Evolutionary conservation across 176 grass and related monocot species (phyloP), one percentile per base, ranked within the genome.

Genomic region (Carex myosuroides): DNA sequence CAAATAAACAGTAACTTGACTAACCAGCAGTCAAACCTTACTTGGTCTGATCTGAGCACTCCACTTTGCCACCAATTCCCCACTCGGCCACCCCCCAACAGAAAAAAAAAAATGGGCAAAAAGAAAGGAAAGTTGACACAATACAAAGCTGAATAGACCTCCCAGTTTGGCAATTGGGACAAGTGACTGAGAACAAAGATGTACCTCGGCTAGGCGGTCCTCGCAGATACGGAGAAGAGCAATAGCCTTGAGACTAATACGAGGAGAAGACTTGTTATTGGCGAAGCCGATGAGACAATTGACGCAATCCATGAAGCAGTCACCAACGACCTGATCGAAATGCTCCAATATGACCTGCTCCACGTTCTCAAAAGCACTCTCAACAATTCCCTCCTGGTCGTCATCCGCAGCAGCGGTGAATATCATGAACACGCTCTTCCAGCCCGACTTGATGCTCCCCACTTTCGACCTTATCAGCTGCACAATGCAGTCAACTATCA

Each of bases 261-360:
- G 83, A 86, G 93, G 85, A 61, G 89, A 93, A 59, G 88, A 89
- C 87, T 99, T 99, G 85, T 99, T 99, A 92, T 96, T 99, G 55
- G 97, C 93, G 3, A 99, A 99, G 83, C 93, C 93, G 86, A 99
- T 99, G 59, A 99, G 93, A 83, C 97, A 96, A 55, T 99, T 99
- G 62, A 99, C 97, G 81, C 97, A 99, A 70, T 99, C 97, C 97
- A 99, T 99, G 69, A 99, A 99, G 88, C 97, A 99, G 84, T 99
- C 93, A 2, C 91, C 97, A 84, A 99, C 88, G 79, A 99, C 93
- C 88, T 99, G 97, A 85, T 99, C 97, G 84, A 99, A 99, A 88
- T 99, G 97, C 83, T 99, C 97, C 87, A 99, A 90, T 70, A 99
- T 99, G 89, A 99, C 97, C 87, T 99, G 97, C 85, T 99, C 97